These are phyloP conservation scores for Sporormia fimetaria DNA, from an alignment of 495 filamentous ascomycete species.

Conservation along the genomic window DNA sequence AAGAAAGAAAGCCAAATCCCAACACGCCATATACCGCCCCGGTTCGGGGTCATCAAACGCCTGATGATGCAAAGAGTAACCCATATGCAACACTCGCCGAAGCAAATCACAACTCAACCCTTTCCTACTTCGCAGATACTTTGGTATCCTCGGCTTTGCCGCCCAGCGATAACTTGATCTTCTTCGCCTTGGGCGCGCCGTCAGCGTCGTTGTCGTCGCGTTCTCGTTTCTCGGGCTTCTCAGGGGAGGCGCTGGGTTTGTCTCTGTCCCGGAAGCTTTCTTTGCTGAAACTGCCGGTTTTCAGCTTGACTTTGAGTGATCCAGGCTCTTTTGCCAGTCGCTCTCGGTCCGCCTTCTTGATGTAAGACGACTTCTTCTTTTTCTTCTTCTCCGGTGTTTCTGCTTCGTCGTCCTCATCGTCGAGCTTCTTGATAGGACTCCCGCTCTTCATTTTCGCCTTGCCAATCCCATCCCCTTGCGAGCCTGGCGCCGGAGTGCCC, in stretches of 20 bases:
- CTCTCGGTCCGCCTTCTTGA: constrained; percentile 26
- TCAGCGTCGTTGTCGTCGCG: constrained; percentile 18
- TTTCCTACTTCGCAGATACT: too few species aligned
- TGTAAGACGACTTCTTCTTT: constrained; percentile 32
- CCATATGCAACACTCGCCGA: too few species aligned
- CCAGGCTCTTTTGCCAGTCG: constrained; percentile 13
- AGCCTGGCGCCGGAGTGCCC: constrained; percentile 46
- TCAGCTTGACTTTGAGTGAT: constrained; percentile 19
- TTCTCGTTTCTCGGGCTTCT: constrained; percentile 19
- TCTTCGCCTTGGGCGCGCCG: constrained; percentile 20
- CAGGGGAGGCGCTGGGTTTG: constrained; percentile 12
- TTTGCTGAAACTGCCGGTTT: constrained; percentile 3
- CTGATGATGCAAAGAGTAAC: too few species aligned
- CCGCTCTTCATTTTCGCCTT: constrained; percentile 37
- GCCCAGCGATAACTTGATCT: constrained; percentile 16
- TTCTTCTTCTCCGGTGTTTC: constrained; percentile 40
- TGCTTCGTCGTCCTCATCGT: constrained; percentile 40
- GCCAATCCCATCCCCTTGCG: constrained; percentile 31
- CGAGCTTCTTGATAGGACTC: constrained; percentile 22
- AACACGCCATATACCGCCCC: too few species aligned
- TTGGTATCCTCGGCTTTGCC: background rate
- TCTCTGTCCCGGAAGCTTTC: constrained; percentile 8
- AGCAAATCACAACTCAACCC: too few species aligned
- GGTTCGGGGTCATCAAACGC: too few species aligned
- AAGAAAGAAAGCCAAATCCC: too few species aligned